Evolutionary conservation across 1,139 yeast species (phyloP), one percentile per base, ranked within the genome.

Genomic region (Magnusiomyces paraingens): DNA sequence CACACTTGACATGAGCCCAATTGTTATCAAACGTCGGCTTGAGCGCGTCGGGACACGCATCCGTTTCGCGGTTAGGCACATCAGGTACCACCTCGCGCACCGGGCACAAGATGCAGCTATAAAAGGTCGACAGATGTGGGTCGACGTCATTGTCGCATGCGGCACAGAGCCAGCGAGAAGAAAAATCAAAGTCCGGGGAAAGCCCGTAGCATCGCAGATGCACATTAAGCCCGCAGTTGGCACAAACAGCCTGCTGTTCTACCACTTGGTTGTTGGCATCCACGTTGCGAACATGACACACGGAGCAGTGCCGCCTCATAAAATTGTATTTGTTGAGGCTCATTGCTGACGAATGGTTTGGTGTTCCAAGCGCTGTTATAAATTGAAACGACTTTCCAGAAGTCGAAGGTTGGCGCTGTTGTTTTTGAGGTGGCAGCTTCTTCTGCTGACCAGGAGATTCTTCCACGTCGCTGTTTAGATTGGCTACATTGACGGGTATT

Each of bases 1-100:
- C 85, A 69, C 99, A 91, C 3, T 81, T 60, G 5, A 86, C 73
- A 70, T 91, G 98, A 42, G 85, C 83, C 98, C 98, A 91, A 56
- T 76, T 75, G 1, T 88, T 86, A 38, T 78, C 81, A 15, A 67
- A 63, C 0, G 95, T 82, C n/a, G 89, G 78, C 62, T 86, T 87
- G 61, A 90, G 68, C 45, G 82, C 89, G 59, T 86, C 93, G 0
- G 86, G 84, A 36, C 72, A 72, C 0, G 77, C 74, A 44, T 49
- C 18, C 12, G 59, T 70, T 64, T 18, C 69, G 0, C 82, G 12
- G 11, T 36, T 81, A 29, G 68, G 62, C 35, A 77, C 71, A 17
- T 79, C 72, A 17, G 49, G 12, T 4, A 22, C 36, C 18, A 47
- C 6, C 53, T 80, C 83, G 50, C 77, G 71, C 0, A 81, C 77